A percentile compares a stretch with the other conserved stretches of the same genome.
Conservation (phyloP, 371 early-diverging fungal genomes). For the Mortierella sp. region DNA sequence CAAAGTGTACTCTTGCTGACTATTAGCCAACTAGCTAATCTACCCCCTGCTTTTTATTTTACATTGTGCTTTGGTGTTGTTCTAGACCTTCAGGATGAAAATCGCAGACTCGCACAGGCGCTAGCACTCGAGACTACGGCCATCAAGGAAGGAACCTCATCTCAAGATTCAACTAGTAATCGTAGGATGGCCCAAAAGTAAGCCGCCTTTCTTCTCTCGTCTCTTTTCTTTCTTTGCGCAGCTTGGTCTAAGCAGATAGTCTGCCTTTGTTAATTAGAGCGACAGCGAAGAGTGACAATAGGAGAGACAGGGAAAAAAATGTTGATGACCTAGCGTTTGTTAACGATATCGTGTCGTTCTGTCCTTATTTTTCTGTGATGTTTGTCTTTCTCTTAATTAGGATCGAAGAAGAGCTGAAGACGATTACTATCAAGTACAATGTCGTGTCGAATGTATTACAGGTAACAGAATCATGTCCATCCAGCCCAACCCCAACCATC, state of each 20-base stretch:
- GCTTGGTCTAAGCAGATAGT: not conserved
- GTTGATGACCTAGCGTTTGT: not conserved
- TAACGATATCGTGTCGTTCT: not conserved
- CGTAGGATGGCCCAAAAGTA: slow-evolving; percentile 26
- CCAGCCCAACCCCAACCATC: not conserved
- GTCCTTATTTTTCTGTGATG: not conserved
- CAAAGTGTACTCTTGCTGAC: not conserved
- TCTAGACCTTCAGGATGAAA: slow-evolving; percentile 46
- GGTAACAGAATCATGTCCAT: slow-evolving; percentile 23
- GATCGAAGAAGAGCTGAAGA: slow-evolving; percentile 45
- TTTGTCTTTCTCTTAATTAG: slow-evolving; percentile 2
- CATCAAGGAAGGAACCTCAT: slow-evolving; percentile 23
- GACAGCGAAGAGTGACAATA: not conserved
- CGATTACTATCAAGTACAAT: slow-evolving; percentile 38
- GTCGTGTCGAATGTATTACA: slow-evolving; percentile 50
- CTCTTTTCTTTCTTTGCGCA: not conserved
- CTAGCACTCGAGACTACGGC: slow-evolving; percentile 28
- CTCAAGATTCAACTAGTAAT: slow-evolving; percentile 21
- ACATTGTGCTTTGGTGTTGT: not conserved
- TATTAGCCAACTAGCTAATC: not conserved
- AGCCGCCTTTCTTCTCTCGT: not conserved
- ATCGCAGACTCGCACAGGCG: slow-evolving; percentile 26
- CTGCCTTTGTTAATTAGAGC: not conserved
- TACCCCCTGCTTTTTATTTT: not conserved
- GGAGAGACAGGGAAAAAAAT: not conserved